Evolutionary conservation across 192 early-diverging fungal genomes (phyloP), one percentile per base, ranked within the genome.

Genomic region (Radiomyces spectabilis): DNA sequence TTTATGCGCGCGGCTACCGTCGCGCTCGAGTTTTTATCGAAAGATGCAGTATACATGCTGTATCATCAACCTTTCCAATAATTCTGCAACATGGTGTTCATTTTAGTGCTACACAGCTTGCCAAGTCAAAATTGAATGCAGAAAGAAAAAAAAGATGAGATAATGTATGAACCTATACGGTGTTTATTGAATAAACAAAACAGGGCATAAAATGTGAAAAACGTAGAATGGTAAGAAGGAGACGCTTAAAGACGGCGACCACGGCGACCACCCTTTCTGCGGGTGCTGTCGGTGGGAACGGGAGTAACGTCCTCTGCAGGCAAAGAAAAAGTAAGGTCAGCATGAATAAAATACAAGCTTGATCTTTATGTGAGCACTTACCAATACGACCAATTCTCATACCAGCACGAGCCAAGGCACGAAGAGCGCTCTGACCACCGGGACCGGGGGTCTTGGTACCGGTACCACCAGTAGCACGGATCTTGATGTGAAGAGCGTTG

Each of bases 231-330:
- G n/a, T n/a, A n/a, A n/a, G n/a, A n/a, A n/a, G n/a, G n/a, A n/a
- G n/a, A n/a, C n/a, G n/a, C n/a, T 82, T 79, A 92, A 69, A 92
- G 77, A 83, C 97, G 95, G 82, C 97, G 92, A 92, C 97, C 97
- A 83, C 97, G 92, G 70, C 97, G 93, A 89, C 97, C 97, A 78
- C 97, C 97, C 88, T 96, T 98, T 61, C 85, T 82, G 64, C 97
- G 87, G 76, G 97, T 99, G 71, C 83, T 85, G 78, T 99, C 97
- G 72, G 95, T 97, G 68, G 97, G 97, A 70, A 92, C 87, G 71
- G 95, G 95, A 61, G 97, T 99, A 61, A 90, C 87, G 77, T 97
- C 95, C 81, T 97, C 89, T 82, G 60, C 25, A 30, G 15, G 22
- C 31, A 40, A 57, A 61, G 41, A 61, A 43, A 60, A 48, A 53